Conservation (phyloP, 2,329 filamentous ascomycete species). For the Beauveria medogensis region DNA sequence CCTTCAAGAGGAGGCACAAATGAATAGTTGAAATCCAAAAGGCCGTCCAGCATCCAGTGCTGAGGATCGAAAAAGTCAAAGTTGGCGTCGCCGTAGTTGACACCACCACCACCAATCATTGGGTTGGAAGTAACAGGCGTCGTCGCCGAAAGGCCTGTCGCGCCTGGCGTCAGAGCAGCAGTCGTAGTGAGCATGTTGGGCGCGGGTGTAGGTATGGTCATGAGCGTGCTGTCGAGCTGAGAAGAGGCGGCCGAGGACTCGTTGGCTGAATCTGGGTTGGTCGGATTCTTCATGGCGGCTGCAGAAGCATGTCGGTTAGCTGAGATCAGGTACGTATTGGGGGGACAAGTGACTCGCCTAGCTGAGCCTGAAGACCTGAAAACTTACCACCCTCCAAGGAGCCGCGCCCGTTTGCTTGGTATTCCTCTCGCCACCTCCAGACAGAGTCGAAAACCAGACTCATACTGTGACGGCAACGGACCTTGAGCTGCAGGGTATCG, state of each 20-base stretch:
- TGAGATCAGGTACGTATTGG: slow-evolving; percentile 11
- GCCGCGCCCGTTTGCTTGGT: slow-evolving; percentile 61
- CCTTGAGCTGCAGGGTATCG: slow-evolving; percentile 68
- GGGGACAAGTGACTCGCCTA: slow-evolving; percentile 18
- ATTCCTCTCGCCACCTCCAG: slow-evolving; percentile 79
- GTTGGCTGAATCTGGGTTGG: slow-evolving; percentile 71
- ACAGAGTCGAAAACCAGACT: slow-evolving; percentile 78
- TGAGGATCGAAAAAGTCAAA: slow-evolving; percentile 89
- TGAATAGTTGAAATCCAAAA: slow-evolving; percentile 70
- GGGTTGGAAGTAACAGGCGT: slow-evolving; percentile 32
- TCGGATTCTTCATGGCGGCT: slow-evolving; percentile 71
- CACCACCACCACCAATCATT: slow-evolving; percentile 38
- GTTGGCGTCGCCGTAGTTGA: slow-evolving; percentile 57
- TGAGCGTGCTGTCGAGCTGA: slow-evolving; percentile 53
- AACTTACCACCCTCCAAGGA: slow-evolving; percentile 65
- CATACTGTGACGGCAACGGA: slow-evolving; percentile 79
- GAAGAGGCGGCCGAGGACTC: slow-evolving; percentile 64
- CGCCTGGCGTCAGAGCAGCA: slow-evolving; percentile 44
- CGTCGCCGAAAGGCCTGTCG: slow-evolving; percentile 33
- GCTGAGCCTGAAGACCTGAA: slow-evolving; percentile 14
- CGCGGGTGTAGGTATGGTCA: slow-evolving; percentile 30
- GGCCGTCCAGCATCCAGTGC: slow-evolving; percentile 86
- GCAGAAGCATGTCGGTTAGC: slow-evolving; percentile 1
- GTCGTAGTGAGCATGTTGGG: slow-evolving; percentile 41
- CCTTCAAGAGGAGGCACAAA: slow-evolving; percentile 49